These are phyloP conservation scores for Aspergillus eucalypticola DNA, from an alignment of 2,329 filamentous ascomycete genomes.

Conservation along the genomic window DNA sequence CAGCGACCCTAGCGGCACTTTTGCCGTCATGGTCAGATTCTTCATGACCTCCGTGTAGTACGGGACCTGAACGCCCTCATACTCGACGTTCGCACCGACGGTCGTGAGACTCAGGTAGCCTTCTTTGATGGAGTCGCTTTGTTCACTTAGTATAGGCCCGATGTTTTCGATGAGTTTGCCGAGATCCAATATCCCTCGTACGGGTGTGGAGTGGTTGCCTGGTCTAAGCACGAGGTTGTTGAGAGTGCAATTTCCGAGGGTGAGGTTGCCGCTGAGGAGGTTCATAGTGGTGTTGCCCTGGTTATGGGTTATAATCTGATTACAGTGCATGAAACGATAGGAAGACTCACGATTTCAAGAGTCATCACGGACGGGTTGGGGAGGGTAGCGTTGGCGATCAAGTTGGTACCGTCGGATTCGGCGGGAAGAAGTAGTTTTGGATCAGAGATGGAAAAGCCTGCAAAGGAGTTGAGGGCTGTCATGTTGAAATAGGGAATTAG, in stretches of 20 bases:
- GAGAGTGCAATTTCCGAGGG: slow-evolving; percentile 54
- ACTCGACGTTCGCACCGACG: slow-evolving; percentile 29
- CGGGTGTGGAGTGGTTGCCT: slow-evolving; percentile 53
- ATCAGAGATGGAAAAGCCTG: slow-evolving; percentile 50
- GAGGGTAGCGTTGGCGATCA: slow-evolving; percentile 55
- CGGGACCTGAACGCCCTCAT: slow-evolving; percentile 33
- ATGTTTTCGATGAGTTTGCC: slow-evolving; percentile 34
- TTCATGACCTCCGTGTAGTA: slow-evolving; percentile 40
- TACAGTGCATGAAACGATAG: neutral
- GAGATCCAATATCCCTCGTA: slow-evolving; percentile 53
- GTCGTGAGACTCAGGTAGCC: slow-evolving; percentile 32
- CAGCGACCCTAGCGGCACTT: slow-evolving; percentile 28
- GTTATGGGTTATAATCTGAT: neutral
- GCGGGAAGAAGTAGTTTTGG: slow-evolving; percentile 48
- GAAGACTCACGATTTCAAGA: slow-evolving; percentile 47
- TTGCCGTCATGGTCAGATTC: slow-evolving; percentile 31
- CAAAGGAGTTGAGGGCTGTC: slow-evolving; percentile 55
- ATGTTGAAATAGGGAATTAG: neutral
- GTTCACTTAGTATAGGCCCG: slow-evolving; percentile 25
- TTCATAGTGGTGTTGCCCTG: slow-evolving; percentile 56
- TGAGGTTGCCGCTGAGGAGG: slow-evolving; percentile 49
- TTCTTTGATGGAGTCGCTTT: slow-evolving; percentile 25
- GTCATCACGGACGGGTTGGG: slow-evolving; percentile 61
- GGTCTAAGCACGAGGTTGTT: slow-evolving; percentile 54
- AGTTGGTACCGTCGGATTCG: slow-evolving; percentile 52